These are phyloP conservation scores for Entoloma clypeatum DNA, from an alignment of 1,284 basidiomycete genomes.

Conservation along the genomic window DNA sequence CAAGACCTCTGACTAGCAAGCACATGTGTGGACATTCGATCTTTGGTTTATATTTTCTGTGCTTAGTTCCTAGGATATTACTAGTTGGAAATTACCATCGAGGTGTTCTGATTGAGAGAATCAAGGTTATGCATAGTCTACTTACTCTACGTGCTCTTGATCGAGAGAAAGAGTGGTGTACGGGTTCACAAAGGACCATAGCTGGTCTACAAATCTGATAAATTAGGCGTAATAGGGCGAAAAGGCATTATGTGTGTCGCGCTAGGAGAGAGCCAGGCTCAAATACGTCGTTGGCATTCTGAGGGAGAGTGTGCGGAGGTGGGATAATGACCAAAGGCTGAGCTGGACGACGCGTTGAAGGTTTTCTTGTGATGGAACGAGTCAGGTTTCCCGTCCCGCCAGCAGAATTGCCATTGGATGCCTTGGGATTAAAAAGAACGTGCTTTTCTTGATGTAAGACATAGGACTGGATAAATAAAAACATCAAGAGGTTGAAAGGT, in stretches of 20 bases:
- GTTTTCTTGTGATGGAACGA: slow-evolving; percentile 46
- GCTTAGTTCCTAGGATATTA: slow-evolving; percentile 14
- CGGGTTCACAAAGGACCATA: slow-evolving; percentile 1
- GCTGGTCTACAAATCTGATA: no score
- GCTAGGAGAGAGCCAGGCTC: slow-evolving; percentile 67
- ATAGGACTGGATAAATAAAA: slow-evolving; percentile 58
- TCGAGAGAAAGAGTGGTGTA: slow-evolving; percentile 1
- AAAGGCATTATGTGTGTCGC: slow-evolving; percentile 38
- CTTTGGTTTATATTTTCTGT: slow-evolving; percentile 12
- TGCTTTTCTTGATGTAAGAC: slow-evolving; percentile 74
- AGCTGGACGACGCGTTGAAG: slow-evolving; percentile 21
- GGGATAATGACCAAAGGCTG: slow-evolving; percentile 43
- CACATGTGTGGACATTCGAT: slow-evolving; percentile 11
- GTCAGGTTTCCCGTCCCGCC: slow-evolving; percentile 32
- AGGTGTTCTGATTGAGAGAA: no score
- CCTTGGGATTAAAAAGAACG: slow-evolving; percentile 53
- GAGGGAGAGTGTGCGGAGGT: slow-evolving; percentile 21
- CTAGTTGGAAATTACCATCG: no score
- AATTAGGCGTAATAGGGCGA: no score
- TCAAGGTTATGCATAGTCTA: slow-evolving; percentile 37
- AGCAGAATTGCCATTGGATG: slow-evolving; percentile 29
- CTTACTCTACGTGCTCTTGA: not conserved
- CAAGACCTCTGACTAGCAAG: slow-evolving; percentile 41
- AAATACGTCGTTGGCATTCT: slow-evolving; percentile 40
- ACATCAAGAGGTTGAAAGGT: slow-evolving; percentile 1